phyloP scores from a whole-genome alignment of 768 basidiomycete species.

The Suillus occidentalis region DNA sequence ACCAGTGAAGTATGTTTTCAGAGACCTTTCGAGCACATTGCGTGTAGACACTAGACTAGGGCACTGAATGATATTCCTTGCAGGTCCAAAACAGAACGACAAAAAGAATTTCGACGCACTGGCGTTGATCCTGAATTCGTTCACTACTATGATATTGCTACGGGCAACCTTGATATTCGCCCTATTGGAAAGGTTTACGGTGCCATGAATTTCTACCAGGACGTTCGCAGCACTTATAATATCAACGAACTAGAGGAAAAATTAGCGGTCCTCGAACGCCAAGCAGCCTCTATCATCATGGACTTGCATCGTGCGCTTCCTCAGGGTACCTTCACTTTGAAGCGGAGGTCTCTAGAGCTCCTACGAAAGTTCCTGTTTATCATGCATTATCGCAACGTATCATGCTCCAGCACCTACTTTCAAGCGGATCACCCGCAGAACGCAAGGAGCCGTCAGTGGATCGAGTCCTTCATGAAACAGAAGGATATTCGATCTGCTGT shows the following conservation, averaged over 20 bases:
- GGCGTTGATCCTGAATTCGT: not conserved
- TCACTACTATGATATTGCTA: not conserved
- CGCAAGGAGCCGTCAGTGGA: not conserved
- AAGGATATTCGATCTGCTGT: not conserved
- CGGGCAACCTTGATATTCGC: not conserved
- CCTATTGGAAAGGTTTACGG: constrained; percentile 11
- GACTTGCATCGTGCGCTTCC: not conserved
- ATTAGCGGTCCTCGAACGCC: constrained; percentile 29
- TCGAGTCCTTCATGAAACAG: not conserved
- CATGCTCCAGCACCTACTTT: not conserved
- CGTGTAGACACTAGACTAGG: not conserved
- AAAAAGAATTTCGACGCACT: not conserved
- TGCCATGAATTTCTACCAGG: constrained; percentile 27
- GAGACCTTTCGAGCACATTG: not conserved
- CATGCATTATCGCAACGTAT: not conserved
- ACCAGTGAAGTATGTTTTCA: constrained; percentile 3
- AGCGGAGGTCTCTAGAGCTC: not conserved
- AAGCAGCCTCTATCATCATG: constrained; percentile 26
- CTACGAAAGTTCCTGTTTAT: not conserved
- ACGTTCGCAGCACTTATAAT: constrained; percentile 18
- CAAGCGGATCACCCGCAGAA: not conserved
- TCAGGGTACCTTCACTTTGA: not conserved
- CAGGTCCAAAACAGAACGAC: constrained; percentile 14
- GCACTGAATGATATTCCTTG: not conserved
- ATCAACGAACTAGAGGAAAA: constrained; percentile 30